Conservation (phyloP, 108 stramenopile genomes). For the Parmales sp. region DNA sequence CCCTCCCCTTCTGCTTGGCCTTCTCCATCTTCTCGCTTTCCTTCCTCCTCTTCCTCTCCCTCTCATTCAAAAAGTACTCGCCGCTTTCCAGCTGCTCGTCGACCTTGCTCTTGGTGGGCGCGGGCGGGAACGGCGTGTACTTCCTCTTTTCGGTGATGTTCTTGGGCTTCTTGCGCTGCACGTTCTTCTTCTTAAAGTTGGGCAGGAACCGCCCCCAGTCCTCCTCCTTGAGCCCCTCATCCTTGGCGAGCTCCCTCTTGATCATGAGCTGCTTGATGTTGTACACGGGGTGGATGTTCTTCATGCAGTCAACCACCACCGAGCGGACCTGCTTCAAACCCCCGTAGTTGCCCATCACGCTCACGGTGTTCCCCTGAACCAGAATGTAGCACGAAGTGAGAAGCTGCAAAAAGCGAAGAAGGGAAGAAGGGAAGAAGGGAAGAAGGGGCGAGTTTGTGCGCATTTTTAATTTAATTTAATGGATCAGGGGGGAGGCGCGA, state of each 20-base stretch:
- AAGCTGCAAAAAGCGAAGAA: too few species aligned
- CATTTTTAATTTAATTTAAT: too few species aligned
- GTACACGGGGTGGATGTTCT: constrained; percentile 98
- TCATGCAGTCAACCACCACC: constrained; percentile 96
- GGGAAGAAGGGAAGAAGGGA: too few species aligned
- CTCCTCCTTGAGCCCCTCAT: constrained; percentile 79
- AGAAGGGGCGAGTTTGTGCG: too few species aligned
- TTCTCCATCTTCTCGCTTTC: constrained; percentile 35
- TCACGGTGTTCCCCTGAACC: constrained; percentile 94
- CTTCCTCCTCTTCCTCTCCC: constrained; percentile 51
- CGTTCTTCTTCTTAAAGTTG: constrained; percentile 92
- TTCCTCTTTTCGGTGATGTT: constrained; percentile 59
- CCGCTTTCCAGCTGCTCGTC: constrained; percentile 89
- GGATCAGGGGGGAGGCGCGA: too few species aligned
- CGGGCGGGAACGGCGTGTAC: constrained; percentile 96
- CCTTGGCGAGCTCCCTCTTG: constrained; percentile 89
- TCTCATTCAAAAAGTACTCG: constrained; percentile 71
- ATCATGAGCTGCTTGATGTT: constrained; percentile 99
- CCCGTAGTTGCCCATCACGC: constrained; percentile 74
- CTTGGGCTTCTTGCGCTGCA: constrained; percentile 69
- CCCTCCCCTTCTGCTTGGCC: constrained; percentile 31
- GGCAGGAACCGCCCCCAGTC: constrained; percentile 97
- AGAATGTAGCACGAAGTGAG: constrained; percentile 93
- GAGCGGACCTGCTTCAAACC: constrained; percentile 87
- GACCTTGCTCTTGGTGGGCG: constrained; percentile 80